A percentile compares a stretch with the other conserved stretches of the same genome.
Conservation (phyloP, 1,284 basidiomycete genomes). For the Malassezia psittaci region DNA sequence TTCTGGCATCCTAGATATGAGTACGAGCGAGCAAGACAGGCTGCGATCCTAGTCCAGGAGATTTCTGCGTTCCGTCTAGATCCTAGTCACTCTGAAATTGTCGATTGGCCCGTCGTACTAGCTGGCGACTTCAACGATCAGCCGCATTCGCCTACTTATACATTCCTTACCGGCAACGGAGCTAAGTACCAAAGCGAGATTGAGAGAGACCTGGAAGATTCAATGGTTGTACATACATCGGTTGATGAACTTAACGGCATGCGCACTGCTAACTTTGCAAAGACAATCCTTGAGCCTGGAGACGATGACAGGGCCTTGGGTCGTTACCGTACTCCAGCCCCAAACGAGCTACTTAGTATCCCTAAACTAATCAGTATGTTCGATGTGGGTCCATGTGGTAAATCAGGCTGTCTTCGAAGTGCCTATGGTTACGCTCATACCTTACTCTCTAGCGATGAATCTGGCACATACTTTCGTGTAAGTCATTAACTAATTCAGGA, state of each 20-base stretch:
- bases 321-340: constrained; percentile 24
- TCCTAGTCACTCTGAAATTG: constrained; percentile 44
- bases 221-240: constrained; percentile 70
- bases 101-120: constrained; percentile 66
- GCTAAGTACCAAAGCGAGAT: constrained; percentile 50
- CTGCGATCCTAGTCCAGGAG: constrained; percentile 58
- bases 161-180: constrained; percentile 58
- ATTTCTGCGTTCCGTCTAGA: constrained; percentile 53
- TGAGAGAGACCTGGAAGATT: constrained; percentile 55
- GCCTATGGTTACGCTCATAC: constrained; percentile 42
- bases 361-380: constrained; percentile 58
- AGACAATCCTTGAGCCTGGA: constrained; percentile 31
- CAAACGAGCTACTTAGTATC: constrained; percentile 56
- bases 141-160: constrained; percentile 74
- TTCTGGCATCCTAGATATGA: constrained; percentile 76
- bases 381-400: constrained; percentile 23
- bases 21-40: constrained; percentile 71
- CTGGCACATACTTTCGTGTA: constrained; percentile 28
- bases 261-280: constrained; percentile 50
- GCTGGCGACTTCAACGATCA: constrained; percentile 89
- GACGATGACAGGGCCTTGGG: constrained; percentile 23
- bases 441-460: neutral
- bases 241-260: constrained; percentile 54
- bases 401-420: constrained; percentile 16
- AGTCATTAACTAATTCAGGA: constrained; percentile 10